Conservation (phyloP, 306 rosid genomes). For the Phaseolus lunatus region DNA sequence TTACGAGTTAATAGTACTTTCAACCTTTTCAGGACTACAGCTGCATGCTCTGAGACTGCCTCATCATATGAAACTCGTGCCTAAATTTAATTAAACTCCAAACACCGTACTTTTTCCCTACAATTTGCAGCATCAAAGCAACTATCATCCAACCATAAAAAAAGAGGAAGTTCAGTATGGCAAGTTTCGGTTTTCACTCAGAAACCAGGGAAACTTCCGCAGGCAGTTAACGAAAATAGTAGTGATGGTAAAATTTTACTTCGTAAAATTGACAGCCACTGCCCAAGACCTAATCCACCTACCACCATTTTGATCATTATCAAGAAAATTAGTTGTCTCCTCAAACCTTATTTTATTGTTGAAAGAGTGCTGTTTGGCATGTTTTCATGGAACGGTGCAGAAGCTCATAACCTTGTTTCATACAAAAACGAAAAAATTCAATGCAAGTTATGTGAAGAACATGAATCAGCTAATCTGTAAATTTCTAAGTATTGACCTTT, state of each 20-base stretch:
- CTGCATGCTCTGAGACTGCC: constrained; percentile 18
- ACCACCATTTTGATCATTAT: constrained; percentile 20
- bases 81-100: constrained; percentile 33
- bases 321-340: constrained; percentile 28
- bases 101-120: not conserved
- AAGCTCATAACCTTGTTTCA: constrained; percentile 13
- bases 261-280: constrained; percentile 10
- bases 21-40: constrained; percentile 26
- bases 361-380: constrained; percentile 36
- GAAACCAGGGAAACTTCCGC: constrained; percentile 30
- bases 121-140: constrained; percentile 9
- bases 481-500: constrained; percentile 49
- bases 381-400: constrained; percentile 40
- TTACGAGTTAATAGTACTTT: constrained; percentile 20
- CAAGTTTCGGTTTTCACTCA: constrained; percentile 3
- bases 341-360: constrained; percentile 22
- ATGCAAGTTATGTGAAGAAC: constrained; percentile 45
- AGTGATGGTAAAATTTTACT: not conserved
- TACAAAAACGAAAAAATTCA: constrained; percentile 3
- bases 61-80: constrained; percentile 36
- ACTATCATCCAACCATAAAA: constrained; percentile 7
- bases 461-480: constrained; percentile 52
- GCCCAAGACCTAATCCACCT: constrained; percentile 28
- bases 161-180: not conserved
- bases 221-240: constrained; percentile 21